Base-by-base conservation (phyloP, 1,139 yeast species). In the Zygoascus hellenicus region DNA sequence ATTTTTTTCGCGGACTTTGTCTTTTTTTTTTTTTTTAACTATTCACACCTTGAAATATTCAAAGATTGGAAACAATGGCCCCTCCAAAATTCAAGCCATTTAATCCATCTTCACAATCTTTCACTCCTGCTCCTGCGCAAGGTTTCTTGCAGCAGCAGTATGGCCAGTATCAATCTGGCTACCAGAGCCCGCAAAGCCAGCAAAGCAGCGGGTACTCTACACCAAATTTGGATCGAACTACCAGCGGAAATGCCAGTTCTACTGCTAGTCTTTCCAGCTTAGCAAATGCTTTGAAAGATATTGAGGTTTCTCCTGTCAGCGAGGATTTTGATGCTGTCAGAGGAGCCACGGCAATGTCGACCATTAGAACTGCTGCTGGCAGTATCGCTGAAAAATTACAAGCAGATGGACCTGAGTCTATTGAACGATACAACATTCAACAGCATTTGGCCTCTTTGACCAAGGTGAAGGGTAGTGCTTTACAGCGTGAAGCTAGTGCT, bases 401-500 rank as follows among this genome's bases (percentile, higher is more conserved):
- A 22, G 70, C 69, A 32, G 66, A 74, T n/a, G 78, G 81, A 26
- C 68, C 76, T 46, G 55, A 69, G 7, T 67, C 77, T 5, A 73
- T 88, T 35, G 68, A 71, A 45, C 83, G 79, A 11, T 88, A 90
- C 88, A 76, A 79, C 46, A 55, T 90, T 26, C 62, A 67, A 28
- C 88, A 82, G 19, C 76, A 84, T 38, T 58, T 86, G 48, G 72
- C 78, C 52, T 77, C 88, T 32, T 72, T 90, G 48, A 63, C 78
- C 46, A 88, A 85, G 63, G 78, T 87, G 36, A 90, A 89, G 63
- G 83, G 81, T 62, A 71, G 89, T 3, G 71, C 88, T 9, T 65
- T 86, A 48, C 76, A 83, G 38, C 80, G 95, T 66, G 97, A 90
- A 67, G 76, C 88, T 22, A 79, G 87, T 2, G 71, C 83, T 67